Percentiles rank a stretch among this genome's conserved stretches.
phyloP scores from a whole-genome alignment of 257 asterid species.

The Rubia yunnanensis region DNA sequence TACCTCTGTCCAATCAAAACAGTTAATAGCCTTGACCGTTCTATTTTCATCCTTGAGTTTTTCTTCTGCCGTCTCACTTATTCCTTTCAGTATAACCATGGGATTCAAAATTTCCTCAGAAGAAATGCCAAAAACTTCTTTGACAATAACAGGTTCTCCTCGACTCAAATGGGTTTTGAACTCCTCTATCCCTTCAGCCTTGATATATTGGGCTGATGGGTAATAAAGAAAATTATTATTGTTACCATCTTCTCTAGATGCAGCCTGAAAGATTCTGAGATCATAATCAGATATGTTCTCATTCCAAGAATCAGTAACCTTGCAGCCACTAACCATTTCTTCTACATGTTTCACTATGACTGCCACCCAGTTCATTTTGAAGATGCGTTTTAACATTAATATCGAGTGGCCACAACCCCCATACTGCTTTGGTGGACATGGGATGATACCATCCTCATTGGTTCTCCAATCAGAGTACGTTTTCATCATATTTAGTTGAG shows the following conservation, averaged over 20 bases:
- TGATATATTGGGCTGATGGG: slow-evolving; percentile 66
- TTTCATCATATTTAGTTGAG: slow-evolving; percentile 35
- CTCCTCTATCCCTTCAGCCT: slow-evolving; percentile 58
- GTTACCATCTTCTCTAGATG: slow-evolving; percentile 40
- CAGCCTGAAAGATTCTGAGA: slow-evolving; percentile 42
- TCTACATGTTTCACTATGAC: slow-evolving; percentile 81
- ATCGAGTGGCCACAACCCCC: slow-evolving; percentile 74
- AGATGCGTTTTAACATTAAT: slow-evolving; percentile 74
- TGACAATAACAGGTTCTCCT: slow-evolving; percentile 74
- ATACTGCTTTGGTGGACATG: slow-evolving; percentile 64
- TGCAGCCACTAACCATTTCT: slow-evolving; percentile 95
- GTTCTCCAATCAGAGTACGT: slow-evolving; percentile 55
- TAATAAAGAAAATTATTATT: slow-evolving; percentile 50
- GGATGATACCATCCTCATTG: slow-evolving; percentile 62
- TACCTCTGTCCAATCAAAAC: slow-evolving; percentile 68
- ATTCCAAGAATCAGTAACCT: slow-evolving; percentile 31
- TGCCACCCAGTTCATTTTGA: slow-evolving; percentile 98
- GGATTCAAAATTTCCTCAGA: slow-evolving; percentile 80
- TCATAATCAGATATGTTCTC: slow-evolving; percentile 36
- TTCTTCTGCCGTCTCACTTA: slow-evolving; percentile 76
- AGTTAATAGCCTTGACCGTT: slow-evolving; percentile 74
- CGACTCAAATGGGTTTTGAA: slow-evolving; percentile 76
- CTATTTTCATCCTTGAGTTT: slow-evolving; percentile 56
- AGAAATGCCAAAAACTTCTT: slow-evolving; percentile 66
- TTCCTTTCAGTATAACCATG: slow-evolving; percentile 63